phyloP scores from a whole-genome alignment of 2,329 filamentous ascomycete species.

The Colletotrichum sp. region DNA sequence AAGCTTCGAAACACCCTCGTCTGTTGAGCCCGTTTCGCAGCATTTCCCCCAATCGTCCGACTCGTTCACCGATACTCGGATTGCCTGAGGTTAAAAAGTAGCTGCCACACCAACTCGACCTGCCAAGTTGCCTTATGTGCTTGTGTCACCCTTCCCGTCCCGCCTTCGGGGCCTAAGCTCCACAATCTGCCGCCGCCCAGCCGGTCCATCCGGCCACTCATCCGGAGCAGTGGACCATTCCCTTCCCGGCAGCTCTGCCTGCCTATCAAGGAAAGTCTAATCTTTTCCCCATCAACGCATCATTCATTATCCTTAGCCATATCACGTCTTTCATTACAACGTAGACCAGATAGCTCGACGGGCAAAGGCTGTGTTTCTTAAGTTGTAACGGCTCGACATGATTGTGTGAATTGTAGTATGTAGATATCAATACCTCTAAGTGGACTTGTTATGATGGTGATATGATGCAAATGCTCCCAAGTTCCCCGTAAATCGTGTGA shows the following conservation, averaged over 20 bases:
- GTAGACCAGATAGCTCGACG: neutral
- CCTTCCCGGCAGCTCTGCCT: neutral
- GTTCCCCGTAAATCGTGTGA: neutral
- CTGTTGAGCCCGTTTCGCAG: neutral
- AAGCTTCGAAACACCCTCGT: neutral
- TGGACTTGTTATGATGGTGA: neutral
- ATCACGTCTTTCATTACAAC: neutral
- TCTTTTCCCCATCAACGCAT: neutral
- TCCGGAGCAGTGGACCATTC: neutral
- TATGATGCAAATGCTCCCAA: slow-evolving; percentile 5
- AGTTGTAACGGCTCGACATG: neutral
- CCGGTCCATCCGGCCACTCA: neutral
- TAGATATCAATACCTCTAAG: slow-evolving; percentile 5
- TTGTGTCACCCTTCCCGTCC: slow-evolving; percentile 6
- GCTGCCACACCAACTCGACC: neutral
- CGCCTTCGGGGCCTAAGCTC: neutral
- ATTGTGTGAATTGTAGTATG: neutral
- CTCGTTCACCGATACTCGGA: neutral
- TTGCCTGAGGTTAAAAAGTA: neutral
- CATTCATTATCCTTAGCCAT: neutral
- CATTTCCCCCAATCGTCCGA: neutral
- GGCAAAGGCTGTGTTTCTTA: neutral
- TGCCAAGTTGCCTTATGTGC: neutral
- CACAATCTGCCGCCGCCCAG: neutral
- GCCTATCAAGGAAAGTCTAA: neutral